Evolutionary conservation across 1,139 yeast species (phyloP).

Genomic region (Chernovozyma aurita): DNA sequence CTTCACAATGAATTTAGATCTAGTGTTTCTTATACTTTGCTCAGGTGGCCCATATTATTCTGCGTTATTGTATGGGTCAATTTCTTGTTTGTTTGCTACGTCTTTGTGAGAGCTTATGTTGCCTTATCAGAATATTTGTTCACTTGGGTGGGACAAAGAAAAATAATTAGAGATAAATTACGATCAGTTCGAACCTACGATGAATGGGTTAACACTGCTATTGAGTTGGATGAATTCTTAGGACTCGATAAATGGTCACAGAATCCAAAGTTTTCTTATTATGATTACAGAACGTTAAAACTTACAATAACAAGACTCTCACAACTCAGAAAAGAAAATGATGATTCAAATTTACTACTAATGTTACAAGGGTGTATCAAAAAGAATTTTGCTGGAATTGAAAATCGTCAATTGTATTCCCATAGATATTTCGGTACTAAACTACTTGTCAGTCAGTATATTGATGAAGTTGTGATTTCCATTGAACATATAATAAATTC

Average conservation of each 20-base stretch:
- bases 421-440: constrained; percentile 78
- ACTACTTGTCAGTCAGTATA: constrained; percentile 51
- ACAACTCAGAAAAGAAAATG: constrained; percentile 25
- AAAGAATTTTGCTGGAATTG: constrained; percentile 75
- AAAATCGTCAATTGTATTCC: constrained; percentile 66
- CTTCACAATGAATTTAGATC: constrained; percentile 42
- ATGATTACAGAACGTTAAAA: constrained; percentile 60
- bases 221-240: constrained; percentile 50
- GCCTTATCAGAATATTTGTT: constrained; percentile 57
- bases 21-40: constrained; percentile 46
- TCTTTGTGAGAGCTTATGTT: constrained; percentile 55
- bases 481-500: constrained; percentile 43
- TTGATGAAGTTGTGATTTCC: constrained; percentile 47
- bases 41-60: constrained; percentile 63
- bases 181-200: constrained; percentile 46
- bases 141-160: constrained; percentile 59
- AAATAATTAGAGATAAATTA: constrained; percentile 44
- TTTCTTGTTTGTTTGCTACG: constrained; percentile 46
- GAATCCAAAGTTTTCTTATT: constrained; percentile 61
- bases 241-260: constrained; percentile 62
- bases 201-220: constrained; percentile 63
- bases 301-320: constrained; percentile 46
- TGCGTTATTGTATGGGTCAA: constrained; percentile 52
- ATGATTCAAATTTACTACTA: constrained; percentile 46
- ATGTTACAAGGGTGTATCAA: constrained; percentile 66